A percentile compares a stretch with the other conserved stretches of the same genome.
Conservation (phyloP, 2,329 filamentous ascomycete species). For the Sclerotinia glacialis region DNA sequence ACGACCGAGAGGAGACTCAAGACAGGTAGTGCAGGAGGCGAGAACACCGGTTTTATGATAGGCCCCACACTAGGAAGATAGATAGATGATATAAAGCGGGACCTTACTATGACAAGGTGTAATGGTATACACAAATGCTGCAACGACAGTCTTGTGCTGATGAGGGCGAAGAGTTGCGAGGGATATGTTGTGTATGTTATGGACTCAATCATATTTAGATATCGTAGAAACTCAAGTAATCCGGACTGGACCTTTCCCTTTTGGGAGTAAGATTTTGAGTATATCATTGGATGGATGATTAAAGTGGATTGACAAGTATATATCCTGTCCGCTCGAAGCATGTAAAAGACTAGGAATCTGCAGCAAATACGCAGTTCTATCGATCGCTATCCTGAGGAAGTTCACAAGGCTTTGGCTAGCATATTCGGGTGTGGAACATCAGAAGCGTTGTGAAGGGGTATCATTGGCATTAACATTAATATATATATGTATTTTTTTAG, state of each 20-base stretch:
- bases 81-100: neutral
- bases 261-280: too few relatives aligned
- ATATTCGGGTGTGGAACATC: too few relatives aligned
- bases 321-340: too few relatives aligned
- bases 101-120: neutral
- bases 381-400: neutral
- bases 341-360: too few relatives aligned
- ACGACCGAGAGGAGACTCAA: constrained; percentile 21
- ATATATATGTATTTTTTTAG: constrained; percentile 6
- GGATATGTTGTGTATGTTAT: neutral
- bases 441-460: neutral
- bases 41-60: constrained; percentile 8
- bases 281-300: too few relatives aligned
- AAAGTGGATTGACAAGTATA: too few relatives aligned
- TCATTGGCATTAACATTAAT: constrained; percentile 18
- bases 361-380: neutral
- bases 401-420: too few relatives aligned
- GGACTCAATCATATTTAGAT: neutral
- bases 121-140: neutral
- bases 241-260: too few relatives aligned
- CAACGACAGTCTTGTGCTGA: too few relatives aligned
- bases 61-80: too few relatives aligned
- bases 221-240: too few relatives aligned
- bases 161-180: neutral
- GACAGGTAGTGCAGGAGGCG: constrained; percentile 9